Percentiles rank a stretch among this genome's conserved stretches.
phyloP scores from a whole-genome alignment of 2,329 filamentous ascomycete genomes.

The Parascedosporium putredinis region DNA sequence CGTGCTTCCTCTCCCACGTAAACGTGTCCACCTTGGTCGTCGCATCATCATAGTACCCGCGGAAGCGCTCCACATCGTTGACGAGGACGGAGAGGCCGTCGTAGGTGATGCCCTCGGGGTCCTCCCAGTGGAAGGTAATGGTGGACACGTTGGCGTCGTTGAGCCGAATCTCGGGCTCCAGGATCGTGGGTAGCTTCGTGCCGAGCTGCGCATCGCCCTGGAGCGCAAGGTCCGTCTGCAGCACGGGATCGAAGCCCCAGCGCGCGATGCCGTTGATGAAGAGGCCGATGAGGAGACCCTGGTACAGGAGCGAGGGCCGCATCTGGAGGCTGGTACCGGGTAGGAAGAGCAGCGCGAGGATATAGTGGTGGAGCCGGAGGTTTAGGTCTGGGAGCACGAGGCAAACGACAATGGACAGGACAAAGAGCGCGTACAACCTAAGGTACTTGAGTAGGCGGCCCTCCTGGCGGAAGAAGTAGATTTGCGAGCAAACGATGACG shows the following conservation, averaged over 20 bases:
- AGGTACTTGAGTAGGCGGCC: slow-evolving; percentile 70
- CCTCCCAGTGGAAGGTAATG: slow-evolving; percentile 51
- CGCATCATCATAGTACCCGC: slow-evolving; percentile 56
- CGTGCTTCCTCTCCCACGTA: slow-evolving; percentile 45
- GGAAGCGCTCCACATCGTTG: slow-evolving; percentile 74
- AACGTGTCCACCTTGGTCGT: slow-evolving; percentile 35
- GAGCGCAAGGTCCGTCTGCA: slow-evolving; percentile 69
- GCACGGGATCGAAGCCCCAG: slow-evolving; percentile 84
- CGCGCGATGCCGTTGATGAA: slow-evolving; percentile 91
- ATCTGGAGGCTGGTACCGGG: slow-evolving; percentile 86
- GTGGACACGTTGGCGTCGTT: slow-evolving; percentile 45
- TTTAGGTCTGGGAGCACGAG: slow-evolving; percentile 65
- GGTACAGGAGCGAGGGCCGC: slow-evolving; percentile 72
- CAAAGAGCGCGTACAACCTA: slow-evolving; percentile 63
- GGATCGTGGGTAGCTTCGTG: slow-evolving; percentile 47
- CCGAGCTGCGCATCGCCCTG: slow-evolving; percentile 57
- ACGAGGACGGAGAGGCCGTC: slow-evolving; percentile 73
- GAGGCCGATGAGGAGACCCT: slow-evolving; percentile 78
- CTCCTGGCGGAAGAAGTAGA: slow-evolving; percentile 79
- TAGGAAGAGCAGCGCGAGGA: slow-evolving; percentile 75
- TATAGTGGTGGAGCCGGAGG: slow-evolving; percentile 90
- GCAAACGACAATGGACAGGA: slow-evolving; percentile 55
- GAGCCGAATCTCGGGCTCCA: slow-evolving; percentile 34
- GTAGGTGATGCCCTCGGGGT: slow-evolving; percentile 37
- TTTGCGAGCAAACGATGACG: slow-evolving; percentile 60